phyloP scores from a whole-genome alignment of 192 early-diverging fungal genomes.

The Coemansia sp. region DNA sequence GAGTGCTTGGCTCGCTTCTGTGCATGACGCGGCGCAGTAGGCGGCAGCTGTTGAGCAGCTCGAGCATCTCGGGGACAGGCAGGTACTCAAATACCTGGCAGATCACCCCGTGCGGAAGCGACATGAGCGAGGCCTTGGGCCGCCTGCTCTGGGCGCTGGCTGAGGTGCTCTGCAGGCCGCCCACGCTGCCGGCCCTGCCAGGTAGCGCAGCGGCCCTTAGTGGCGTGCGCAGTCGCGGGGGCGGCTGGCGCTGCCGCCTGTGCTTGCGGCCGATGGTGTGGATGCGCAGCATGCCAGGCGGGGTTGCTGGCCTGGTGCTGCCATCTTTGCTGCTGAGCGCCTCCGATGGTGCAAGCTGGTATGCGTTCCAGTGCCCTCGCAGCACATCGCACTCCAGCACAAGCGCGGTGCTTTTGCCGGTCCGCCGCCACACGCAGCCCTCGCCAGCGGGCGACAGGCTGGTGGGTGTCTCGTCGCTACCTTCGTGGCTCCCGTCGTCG shows the following conservation, averaged over 20 bases:
- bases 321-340: background rate
- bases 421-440: slow-evolving; percentile 1
- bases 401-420: slow-evolving; percentile 2
- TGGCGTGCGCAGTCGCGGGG: slow-evolving; percentile 17
- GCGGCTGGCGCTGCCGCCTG: slow-evolving; percentile 3
- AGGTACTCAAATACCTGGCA: slow-evolving; percentile 21
- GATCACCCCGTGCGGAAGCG: slow-evolving; percentile 28
- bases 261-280: background rate
- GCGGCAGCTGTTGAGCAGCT: slow-evolving; percentile 36
- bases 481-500: background rate
- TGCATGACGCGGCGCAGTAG: slow-evolving; percentile 39
- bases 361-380: slow-evolving; percentile 24
- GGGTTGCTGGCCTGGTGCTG: slow-evolving; percentile 12
- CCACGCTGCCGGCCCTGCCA: background rate
- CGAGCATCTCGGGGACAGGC: slow-evolving; percentile 27
- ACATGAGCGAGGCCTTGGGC: slow-evolving; percentile 6
- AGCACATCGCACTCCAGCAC: slow-evolving; percentile 43
- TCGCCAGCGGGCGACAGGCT: background rate
- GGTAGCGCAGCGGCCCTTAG: background rate
- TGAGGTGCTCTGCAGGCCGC: background rate
- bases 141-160: background rate
- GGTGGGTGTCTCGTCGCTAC: background rate
- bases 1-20: slow-evolving; percentile 10
- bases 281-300: slow-evolving; percentile 31
- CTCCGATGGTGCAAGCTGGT: background rate